phyloP scores from a whole-genome alignment of 2,329 filamentous ascomycete genomes.

The Tolypocladium inflatum region DNA sequence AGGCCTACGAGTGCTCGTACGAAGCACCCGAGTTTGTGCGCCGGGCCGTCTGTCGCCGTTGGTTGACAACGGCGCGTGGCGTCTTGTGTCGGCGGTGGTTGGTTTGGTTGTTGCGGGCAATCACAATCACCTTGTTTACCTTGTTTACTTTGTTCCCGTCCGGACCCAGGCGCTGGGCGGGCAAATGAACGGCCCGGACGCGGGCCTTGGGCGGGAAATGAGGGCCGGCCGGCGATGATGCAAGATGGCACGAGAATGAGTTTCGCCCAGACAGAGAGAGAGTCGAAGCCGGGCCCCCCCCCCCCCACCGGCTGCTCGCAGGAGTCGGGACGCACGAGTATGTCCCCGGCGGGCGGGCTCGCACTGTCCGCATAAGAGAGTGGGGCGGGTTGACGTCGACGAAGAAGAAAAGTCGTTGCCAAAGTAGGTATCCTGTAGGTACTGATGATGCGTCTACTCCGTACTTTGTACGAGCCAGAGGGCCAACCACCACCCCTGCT shows the following conservation, averaged over 20 bases:
- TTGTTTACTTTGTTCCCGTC: no score
- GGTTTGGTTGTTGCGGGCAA: background rate
- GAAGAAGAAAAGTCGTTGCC: background rate
- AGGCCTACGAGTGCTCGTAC: no score
- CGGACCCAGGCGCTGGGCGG: no score
- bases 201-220: background rate
- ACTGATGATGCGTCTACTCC: background rate
- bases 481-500: background rate
- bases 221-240: background rate
- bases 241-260: constrained; percentile 1
- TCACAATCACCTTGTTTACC: background rate
- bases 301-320: background rate
- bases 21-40: no score
- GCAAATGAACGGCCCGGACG: background rate
- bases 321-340: background rate
- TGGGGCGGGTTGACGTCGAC: background rate
- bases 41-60: background rate
- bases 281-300: background rate
- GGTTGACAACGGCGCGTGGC: background rate
- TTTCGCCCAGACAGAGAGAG: background rate
- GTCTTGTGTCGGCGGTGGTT: background rate
- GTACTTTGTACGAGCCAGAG: no score
- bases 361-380: background rate
- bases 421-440: background rate
- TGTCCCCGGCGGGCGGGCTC: background rate